Conservation (phyloP, 2,329 filamentous ascomycete genomes). For the Monosporascus sp. region DNA sequence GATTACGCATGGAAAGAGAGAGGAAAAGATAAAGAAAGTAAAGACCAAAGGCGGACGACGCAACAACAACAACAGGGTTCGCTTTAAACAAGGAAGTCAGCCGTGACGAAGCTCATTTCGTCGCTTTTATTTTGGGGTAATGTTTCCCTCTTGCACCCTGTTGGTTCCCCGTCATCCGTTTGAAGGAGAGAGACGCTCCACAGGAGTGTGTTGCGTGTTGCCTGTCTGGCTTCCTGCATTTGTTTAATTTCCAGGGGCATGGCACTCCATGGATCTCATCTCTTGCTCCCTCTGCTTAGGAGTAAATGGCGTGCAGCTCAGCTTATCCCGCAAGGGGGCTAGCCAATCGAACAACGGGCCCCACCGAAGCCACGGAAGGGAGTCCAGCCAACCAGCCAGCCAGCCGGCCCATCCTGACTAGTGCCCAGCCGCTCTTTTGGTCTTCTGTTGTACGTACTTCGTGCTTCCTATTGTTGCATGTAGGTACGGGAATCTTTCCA, state of each 20-base stretch:
- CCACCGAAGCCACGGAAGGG: too few species aligned
- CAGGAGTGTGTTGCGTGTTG: background rate
- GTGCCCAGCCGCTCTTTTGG: too few species aligned
- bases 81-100: constrained; percentile 10
- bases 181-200: constrained; percentile 5
- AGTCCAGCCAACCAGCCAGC: too few species aligned
- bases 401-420: too few species aligned
- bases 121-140: constrained; percentile 14
- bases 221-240: background rate
- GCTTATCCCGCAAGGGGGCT: too few species aligned
- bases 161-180: constrained; percentile 14
- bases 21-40: background rate
- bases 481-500: too few species aligned
- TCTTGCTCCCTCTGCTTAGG: too few species aligned
- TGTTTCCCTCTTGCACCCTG: constrained; percentile 13
- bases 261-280: too few species aligned
- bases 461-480: too few species aligned
- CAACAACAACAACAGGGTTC: background rate
- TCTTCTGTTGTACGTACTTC: too few species aligned
- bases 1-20: background rate
- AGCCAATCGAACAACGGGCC: too few species aligned
- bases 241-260: background rate
- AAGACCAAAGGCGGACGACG: background rate
- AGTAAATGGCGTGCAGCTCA: constrained; percentile 5
- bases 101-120: constrained; percentile 16